These are phyloP conservation scores for Spizellomyces sp. DNA, from an alignment of 192 early-diverging fungal genomes.

Conservation along the genomic window DNA sequence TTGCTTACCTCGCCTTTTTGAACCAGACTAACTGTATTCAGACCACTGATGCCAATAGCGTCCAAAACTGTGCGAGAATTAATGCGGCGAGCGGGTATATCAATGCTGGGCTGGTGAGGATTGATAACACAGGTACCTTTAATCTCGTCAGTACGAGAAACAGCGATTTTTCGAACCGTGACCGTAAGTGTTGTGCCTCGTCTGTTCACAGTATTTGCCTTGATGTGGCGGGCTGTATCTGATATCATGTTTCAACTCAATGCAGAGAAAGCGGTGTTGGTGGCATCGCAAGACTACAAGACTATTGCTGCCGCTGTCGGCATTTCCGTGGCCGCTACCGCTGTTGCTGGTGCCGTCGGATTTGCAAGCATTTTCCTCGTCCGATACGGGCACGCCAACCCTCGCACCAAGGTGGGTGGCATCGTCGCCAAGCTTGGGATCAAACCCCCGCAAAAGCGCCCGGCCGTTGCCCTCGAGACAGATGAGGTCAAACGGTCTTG, in stretches of 20 bases:
- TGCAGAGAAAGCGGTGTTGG: conserved; percentile 28
- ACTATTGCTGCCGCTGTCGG: conserved; percentile 17
- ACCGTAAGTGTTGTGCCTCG: conserved; percentile 10
- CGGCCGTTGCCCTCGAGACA: neutral
- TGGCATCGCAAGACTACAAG: conserved; percentile 20
- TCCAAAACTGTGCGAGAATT: conserved; percentile 25
- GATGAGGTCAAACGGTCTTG: neutral
- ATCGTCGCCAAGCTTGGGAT: conserved; percentile 5
- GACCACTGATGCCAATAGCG: conserved; percentile 25
- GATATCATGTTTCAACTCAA: too few species aligned
- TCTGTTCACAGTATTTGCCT: neutral
- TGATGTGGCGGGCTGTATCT: neutral
- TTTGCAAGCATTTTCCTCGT: conserved; percentile 11
- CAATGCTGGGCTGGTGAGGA: conserved; percentile 30
- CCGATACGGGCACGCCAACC: conserved; percentile 7
- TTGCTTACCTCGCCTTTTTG: conserved; percentile 33
- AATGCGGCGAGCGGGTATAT: conserved; percentile 36
- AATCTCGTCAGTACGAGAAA: conserved; percentile 30
- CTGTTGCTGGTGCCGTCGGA: conserved; percentile 12
- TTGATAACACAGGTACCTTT: conserved; percentile 39
- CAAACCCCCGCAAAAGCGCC: neutral
- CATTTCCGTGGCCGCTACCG: conserved; percentile 16
- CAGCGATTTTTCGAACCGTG: conserved; percentile 40
- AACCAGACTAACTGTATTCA: conserved; percentile 36
- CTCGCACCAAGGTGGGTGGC: conserved; percentile 2